Evolutionary conservation across 1,284 basidiomycete genomes (phyloP), one percentile per base, ranked within the genome.

Genomic region (Melampsora americana): DNA sequence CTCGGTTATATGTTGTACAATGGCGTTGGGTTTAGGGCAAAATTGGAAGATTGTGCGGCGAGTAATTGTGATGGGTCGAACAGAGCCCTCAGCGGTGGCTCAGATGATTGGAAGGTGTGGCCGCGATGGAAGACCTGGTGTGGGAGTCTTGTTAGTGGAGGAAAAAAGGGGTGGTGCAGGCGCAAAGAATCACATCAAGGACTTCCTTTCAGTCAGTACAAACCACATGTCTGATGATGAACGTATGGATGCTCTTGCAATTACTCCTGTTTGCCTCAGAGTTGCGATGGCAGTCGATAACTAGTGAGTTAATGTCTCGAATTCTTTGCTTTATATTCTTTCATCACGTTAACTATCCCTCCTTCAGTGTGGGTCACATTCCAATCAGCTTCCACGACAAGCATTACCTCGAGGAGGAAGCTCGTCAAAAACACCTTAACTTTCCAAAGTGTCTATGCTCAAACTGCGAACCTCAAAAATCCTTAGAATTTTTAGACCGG

Each of bases 211-310:
- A n/a, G 11, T 11, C 46, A n/a, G n/a, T n/a, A 42, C 30, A 11
- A 23, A 66, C 32, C 12, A 39, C 4, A 23, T 9, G 20, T 66
- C 65, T 11, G 26, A 67, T 16, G 44, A 67, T 50, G 12, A 67
- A 50, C 23, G 65, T 1, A 66, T 66, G 65, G 65, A 66, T 66
- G 65, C 65, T 5, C 53, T 66, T n/a, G 65, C 65, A 3, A 48
- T 66, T 7, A 66, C 42, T 1, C 65, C 65, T 3, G 42, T 66
- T 30, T 66, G 65, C 65, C 42, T n/a, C n/a, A n/a, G n/a, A n/a
- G n/a, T n/a, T n/a, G n/a, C n/a, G n/a, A n/a, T n/a, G n/a, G n/a
- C n/a, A 48, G n/a, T n/a, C n/a, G n/a, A n/a, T n/a, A n/a, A n/a
- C n/a, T n/a, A n/a, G n/a, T n/a, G n/a, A n/a, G n/a, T n/a, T n/a